These are phyloP conservation scores for Nicotiana tomentosiformis DNA, from an alignment of 257 asterid genomes.

Conservation along the genomic window DNA sequence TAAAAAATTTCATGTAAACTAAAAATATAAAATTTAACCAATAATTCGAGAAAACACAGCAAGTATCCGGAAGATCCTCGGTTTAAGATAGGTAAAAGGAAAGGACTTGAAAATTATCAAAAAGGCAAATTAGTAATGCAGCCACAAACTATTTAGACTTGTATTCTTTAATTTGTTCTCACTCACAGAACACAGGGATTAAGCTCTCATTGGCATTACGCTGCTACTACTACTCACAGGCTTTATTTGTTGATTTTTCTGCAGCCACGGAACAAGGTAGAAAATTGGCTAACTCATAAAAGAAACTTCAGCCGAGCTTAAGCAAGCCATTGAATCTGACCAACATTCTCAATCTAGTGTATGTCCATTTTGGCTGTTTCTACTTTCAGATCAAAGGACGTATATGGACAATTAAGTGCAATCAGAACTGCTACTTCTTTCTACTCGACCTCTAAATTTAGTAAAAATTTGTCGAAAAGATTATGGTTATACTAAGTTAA, in stretches of 20 bases:
- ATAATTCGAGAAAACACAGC: too few species aligned
- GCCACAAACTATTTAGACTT: slow-evolving; percentile 21
- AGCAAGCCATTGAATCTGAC: slow-evolving; percentile 56
- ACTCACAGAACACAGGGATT: not conserved
- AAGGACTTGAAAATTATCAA: too few species aligned
- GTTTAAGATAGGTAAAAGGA: too few species aligned
- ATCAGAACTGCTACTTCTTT: too few species aligned
- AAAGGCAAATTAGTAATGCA: too few species aligned
- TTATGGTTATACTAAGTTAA: too few species aligned
- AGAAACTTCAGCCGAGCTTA: slow-evolving; percentile 66
- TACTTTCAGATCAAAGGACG: not conserved
- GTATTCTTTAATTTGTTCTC: not conserved
- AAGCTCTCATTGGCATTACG: not conserved
- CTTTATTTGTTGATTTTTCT: not conserved
- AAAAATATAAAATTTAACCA: too few species aligned
- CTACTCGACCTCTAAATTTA: too few species aligned
- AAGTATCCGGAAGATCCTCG: too few species aligned
- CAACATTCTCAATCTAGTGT: slow-evolving; percentile 61
- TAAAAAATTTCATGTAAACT: too few species aligned
- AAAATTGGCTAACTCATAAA: slow-evolving; percentile 57
- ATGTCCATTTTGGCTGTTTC: not conserved
- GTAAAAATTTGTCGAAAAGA: too few species aligned
- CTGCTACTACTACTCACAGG: not conserved
- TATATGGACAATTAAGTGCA: too few species aligned
- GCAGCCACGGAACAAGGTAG: slow-evolving; percentile 65